phyloP scores from a whole-genome alignment of 768 basidiomycete genomes.

The Ramaria sp. region DNA sequence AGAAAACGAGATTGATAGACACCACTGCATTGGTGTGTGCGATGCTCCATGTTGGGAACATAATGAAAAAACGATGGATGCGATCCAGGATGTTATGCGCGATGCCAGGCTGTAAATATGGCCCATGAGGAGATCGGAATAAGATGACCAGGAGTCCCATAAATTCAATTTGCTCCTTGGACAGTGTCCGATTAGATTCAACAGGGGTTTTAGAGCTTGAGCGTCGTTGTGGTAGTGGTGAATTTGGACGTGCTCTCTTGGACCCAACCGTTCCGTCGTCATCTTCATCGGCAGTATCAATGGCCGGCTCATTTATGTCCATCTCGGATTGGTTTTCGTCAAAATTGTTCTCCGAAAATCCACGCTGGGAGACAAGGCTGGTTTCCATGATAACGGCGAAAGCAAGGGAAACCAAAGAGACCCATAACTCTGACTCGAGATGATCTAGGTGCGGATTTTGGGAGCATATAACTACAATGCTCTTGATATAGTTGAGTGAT shows the following conservation, averaged over 20 bases:
- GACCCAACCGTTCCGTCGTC: conserved; percentile 12
- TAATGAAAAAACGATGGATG: conserved; percentile 49
- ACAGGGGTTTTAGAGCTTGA: conserved; percentile 4
- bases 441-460: conserved; percentile 74
- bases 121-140: conserved; percentile 46
- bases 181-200: conserved; percentile 21
- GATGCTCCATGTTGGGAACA: conserved; percentile 64
- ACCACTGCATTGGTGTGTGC: conserved; percentile 67
- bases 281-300: conserved; percentile 22
- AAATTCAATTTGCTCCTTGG: conserved; percentile 60
- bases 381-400: conserved; percentile 75
- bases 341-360: conserved; percentile 19
- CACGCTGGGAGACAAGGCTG: conserved; percentile 19
- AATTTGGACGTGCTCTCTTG: conserved; percentile 4
- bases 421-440: conserved; percentile 55
- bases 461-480: conserved; percentile 51
- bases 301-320: conserved; percentile 21
- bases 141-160: conserved; percentile 51
- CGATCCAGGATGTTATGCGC: conserved; percentile 46
- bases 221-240: conserved; percentile 7
- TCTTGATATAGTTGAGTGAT: conserved; percentile 73
- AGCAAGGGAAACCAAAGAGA: conserved; percentile 50
- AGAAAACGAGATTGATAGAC: conserved; percentile 57
- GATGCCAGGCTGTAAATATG: conserved; percentile 35
- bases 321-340: conserved; percentile 20